Conservation (phyloP, 139 green algal species). For the Auxenochlorella protothecoides region DNA sequence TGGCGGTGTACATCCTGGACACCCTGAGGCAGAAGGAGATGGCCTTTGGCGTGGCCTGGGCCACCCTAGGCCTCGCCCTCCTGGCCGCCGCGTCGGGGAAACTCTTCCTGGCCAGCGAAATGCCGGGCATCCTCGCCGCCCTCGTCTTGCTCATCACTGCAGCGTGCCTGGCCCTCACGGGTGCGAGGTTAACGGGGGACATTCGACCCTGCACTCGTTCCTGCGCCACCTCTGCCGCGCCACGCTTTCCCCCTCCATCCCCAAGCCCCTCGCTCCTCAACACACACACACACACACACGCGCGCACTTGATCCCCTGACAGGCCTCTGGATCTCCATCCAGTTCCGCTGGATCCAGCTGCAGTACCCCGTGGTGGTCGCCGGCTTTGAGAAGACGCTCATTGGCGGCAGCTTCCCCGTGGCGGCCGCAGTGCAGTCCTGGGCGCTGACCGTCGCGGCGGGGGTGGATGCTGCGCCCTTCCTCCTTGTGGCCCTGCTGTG, state of each 20-base stretch:
- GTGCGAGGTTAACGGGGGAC: too few relatives aligned
- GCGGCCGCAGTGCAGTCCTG: conserved; percentile 41
- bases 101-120: too few relatives aligned
- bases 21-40: conserved; percentile 62
- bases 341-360: conserved; percentile 86
- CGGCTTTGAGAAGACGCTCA: conserved; percentile 73
- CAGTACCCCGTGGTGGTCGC: conserved; percentile 72
- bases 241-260: too few relatives aligned
- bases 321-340: conserved; percentile 74
- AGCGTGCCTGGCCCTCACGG: conserved; percentile 7
- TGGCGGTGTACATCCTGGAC: conserved; percentile 86
- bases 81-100: conserved; percentile 6
- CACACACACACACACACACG: neutral
- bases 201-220: too few relatives aligned
- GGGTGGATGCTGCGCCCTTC: conserved; percentile 60
- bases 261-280: neutral
- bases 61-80: conserved; percentile 51
- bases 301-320: neutral
- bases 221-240: too few relatives aligned
- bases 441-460: conserved; percentile 37
- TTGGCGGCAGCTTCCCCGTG: conserved; percentile 54
- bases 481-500: conserved; percentile 61
- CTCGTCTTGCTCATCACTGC: conserved; percentile 20
- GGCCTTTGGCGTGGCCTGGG: conserved; percentile 67
- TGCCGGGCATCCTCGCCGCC: conserved; percentile 26